Conservation (phyloP, 345 rosid genomes). For the Litchi chinensis region DNA sequence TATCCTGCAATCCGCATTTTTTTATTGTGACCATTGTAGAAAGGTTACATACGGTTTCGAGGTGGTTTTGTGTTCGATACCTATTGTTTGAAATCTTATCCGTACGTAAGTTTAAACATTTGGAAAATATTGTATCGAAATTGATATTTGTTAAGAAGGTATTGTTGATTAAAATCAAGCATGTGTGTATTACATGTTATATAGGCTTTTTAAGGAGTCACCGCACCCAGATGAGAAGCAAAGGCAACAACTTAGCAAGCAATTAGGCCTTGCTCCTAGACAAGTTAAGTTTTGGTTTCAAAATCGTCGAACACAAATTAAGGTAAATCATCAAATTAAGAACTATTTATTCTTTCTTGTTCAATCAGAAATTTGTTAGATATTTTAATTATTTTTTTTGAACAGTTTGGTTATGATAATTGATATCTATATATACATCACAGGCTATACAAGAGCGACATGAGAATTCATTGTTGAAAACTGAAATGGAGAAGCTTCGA, state of each 20-base stretch:
- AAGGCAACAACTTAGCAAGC: conserved; percentile 92
- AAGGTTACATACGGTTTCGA: neutral
- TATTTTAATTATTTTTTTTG: neutral
- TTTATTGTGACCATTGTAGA: neutral
- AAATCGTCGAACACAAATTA: conserved; percentile 95
- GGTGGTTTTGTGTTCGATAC: too few relatives aligned
- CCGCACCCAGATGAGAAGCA: conserved; percentile 99
- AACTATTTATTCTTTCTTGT: neutral
- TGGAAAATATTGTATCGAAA: too few relatives aligned
- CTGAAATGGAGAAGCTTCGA: conserved; percentile 82
- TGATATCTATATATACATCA: neutral
- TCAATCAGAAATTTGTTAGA: neutral
- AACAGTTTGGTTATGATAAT: neutral
- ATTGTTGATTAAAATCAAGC: too few relatives aligned
- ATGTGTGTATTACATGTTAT: neutral
- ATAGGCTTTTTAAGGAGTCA: conserved; percentile 91
- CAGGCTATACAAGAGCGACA: conserved; percentile 98
- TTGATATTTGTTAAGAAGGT: too few relatives aligned
- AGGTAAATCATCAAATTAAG: conserved; percentile 38
- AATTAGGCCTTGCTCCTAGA: conserved; percentile 89
- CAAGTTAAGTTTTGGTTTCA: conserved; percentile 99
- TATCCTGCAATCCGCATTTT: neutral
- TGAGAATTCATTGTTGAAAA: conserved; percentile 80
- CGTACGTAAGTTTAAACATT: too few relatives aligned
- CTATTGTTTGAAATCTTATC: too few relatives aligned